Conservation (phyloP, 768 basidiomycete genomes). For the Psilocybe tampanensis region DNA sequence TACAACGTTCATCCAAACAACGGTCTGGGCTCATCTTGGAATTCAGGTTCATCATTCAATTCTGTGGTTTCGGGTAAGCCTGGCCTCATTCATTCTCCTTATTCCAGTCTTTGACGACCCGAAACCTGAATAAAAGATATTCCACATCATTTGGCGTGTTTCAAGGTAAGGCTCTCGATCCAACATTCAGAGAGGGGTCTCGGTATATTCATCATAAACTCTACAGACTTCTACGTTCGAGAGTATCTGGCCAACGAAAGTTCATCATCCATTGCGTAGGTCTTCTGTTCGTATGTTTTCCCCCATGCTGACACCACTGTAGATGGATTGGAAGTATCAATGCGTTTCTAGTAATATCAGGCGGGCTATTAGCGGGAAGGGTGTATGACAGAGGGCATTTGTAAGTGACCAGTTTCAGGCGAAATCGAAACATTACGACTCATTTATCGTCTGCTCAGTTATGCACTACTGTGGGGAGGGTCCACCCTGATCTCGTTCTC, state of each 20-base stretch:
- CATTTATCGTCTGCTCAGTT: not conserved
- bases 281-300: not conserved
- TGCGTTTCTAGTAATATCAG: constrained; percentile 9
- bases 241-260: constrained; percentile 9
- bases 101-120: not conserved
- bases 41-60: constrained; percentile 22
- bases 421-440: no score
- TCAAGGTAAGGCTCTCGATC: constrained; percentile 1
- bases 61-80: constrained; percentile 19
- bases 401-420: constrained; percentile 2
- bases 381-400: constrained; percentile 13
- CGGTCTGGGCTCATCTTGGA: not conserved
- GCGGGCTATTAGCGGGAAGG: constrained; percentile 8
- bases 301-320: not conserved
- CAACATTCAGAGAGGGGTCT: no score
- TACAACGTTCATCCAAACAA: not conserved
- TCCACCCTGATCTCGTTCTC: constrained; percentile 8
- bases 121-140: not conserved
- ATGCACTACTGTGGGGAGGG: constrained; percentile 9
- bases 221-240: constrained; percentile 11
- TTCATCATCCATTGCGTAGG: constrained; percentile 7
- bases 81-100: not conserved
- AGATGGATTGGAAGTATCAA: constrained; percentile 17
- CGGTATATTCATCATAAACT: not conserved
- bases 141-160: constrained; percentile 13